A percentile compares a stretch with the other conserved stretches of the same genome.
Conservation (phyloP, 805 yeast species). For the Metschnikowia arizonensis region DNA sequence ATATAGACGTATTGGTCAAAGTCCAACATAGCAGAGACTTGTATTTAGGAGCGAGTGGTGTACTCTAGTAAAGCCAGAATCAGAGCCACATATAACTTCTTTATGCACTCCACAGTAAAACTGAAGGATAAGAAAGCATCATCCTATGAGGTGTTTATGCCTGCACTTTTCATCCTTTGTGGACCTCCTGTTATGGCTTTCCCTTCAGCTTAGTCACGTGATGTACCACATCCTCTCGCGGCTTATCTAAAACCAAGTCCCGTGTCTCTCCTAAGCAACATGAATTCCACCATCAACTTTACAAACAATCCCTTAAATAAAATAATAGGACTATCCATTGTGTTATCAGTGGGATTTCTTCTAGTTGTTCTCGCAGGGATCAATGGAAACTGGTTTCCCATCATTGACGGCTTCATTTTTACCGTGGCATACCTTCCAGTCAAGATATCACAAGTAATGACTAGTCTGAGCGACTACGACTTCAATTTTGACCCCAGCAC, state of each 20-base stretch:
- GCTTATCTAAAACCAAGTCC: neutral
- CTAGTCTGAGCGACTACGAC: conserved; percentile 38
- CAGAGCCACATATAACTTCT: too few species aligned
- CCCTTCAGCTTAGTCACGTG: neutral
- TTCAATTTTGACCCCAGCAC: conserved; percentile 38
- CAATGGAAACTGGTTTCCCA: conserved; percentile 88
- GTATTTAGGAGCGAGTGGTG: neutral
- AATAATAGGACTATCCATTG: conserved; percentile 69
- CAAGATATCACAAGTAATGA: conserved; percentile 29
- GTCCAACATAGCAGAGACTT: too few species aligned
- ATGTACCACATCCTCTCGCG: neutral
- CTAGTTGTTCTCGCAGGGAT: conserved; percentile 83
- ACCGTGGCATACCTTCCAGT: conserved; percentile 40
- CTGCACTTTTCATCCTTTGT: too few species aligned
- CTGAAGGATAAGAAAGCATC: too few species aligned
- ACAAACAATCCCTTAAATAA: conserved; percentile 60
- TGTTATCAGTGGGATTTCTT: conserved; percentile 85
- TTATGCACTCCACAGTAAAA: too few species aligned
- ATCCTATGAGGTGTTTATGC: too few species aligned
- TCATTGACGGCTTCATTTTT: conserved; percentile 52
- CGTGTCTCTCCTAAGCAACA: conserved; percentile 1
- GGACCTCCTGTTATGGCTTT: neutral
- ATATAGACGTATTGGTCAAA: too few species aligned
- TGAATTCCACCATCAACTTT: conserved; percentile 18
- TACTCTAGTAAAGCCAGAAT: too few species aligned